Base-by-base conservation (phyloP, 257 asterid genomes). In the Salvia splendens region DNA sequence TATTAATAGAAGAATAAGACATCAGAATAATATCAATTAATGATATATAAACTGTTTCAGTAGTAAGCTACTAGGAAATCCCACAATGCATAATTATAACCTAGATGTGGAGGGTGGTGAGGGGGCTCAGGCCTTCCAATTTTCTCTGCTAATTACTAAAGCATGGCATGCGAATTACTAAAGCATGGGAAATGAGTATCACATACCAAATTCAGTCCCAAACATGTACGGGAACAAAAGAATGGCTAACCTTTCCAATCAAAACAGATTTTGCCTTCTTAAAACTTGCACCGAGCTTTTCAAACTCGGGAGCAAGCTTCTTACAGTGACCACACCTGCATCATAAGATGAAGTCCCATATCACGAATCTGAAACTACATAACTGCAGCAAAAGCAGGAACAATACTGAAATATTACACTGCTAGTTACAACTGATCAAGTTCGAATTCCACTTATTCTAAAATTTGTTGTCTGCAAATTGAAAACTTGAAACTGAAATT, bases 271-370 rank as follows among this genome's bases (percentile, higher is more conserved):
- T 93, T 12, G 95, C 86, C 78, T 90, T 93, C 96, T 79, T 93
- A 79, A 93, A 93, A 79, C 91, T 93, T 12, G 89, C 91, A 56
- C 87, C 99, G 7, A 90, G 95, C 84, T 88, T 81, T 65, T 93
- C 97, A 65, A 81, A 93, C 73, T 93, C 97, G 0, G 99, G 99
- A 60, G 97, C 96, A 61, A 93, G 96, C 83, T 93, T 93, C 69
- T 88, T 93, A 78, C 97, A 93, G 83, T 93, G 99, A 35, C 99
- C 96, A 55, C 97, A 93, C 99, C 97, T 93, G 89, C 54, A 62
- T 42, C 67, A 66, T 68, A 28, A 55, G 60, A 75, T 55, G 32
- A 65, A 67, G 6, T 24, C 30, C 42, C 12, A 41, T 49, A 61
- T 49, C 38, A 69, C 47, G 53, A 36, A 60, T 45, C 70, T 52